Evolutionary conservation across 371 early-diverging fungal species (phyloP), one percentile per base, ranked within the genome.

Genomic region (Dichotomocladium elegans): DNA sequence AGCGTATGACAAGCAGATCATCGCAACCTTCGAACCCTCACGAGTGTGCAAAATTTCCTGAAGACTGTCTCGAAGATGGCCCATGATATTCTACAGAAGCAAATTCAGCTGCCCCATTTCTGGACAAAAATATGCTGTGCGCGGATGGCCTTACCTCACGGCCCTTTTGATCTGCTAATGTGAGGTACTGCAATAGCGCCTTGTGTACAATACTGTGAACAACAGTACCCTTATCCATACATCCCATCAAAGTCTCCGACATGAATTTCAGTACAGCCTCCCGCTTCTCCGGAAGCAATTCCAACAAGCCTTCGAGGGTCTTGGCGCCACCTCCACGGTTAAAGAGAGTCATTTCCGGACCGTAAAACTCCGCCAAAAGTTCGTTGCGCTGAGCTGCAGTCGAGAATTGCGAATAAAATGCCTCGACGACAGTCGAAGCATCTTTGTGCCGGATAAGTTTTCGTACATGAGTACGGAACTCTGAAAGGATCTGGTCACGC

Each of bases 281-380:
- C 63, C 87, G 89, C 77, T 94, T 94, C 33, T 79, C 69, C 10
- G 94, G 94, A 49, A 84, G 61, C 27, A 67, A 65, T 43, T 66
- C 73, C 55, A 96, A 58, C 33, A 94, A 66, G 17, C 79, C 82
- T 9, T 86, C 82, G 27, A 92, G 55, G 9, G 87, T 72, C 67
- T 78, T 71, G 58, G 72, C 68, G 48, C 77, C 72, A 15, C 68
- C 70, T 24, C 55, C 65, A 28, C 55, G 54, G 21, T 55, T 58
- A 68, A 94, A 95, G 22, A 94, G 60, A 0, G 89, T 82, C 79
- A 88, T 94, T 64, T 94, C 94, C 14, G 90, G 91, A 34, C 96
- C 95, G 63, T 94, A 96, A 64, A 97, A 92, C 75, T 97, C 96
- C 43, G 91, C 86, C 46, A 93, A 77, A 61, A 97, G 70, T 26